Conservation (phyloP, 306 rosid species). For the Prunus kanzakura region DNA sequence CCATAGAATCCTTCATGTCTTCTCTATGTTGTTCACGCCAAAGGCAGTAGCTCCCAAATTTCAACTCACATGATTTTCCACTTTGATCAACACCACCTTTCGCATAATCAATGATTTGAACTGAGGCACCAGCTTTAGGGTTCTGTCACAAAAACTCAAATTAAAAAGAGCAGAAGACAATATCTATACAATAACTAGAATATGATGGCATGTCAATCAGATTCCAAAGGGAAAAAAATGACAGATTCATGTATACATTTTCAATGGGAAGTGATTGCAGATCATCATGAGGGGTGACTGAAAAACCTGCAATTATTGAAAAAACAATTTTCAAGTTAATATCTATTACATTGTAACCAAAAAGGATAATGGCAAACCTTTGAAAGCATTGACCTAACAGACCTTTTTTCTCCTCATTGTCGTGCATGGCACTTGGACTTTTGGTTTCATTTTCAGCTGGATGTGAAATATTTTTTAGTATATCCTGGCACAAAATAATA, state of each 20-base stretch:
- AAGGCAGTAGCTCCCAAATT: constrained; percentile 87
- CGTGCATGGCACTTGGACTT: constrained; percentile 7
- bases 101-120: constrained; percentile 29
- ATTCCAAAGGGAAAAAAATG: constrained; percentile 12
- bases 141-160: constrained; percentile 54
- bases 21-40: constrained; percentile 82
- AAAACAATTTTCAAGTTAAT: constrained; percentile 3
- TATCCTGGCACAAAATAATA: constrained; percentile 54
- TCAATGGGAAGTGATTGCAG: constrained; percentile 36
- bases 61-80: constrained; percentile 71
- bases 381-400: constrained; percentile 14
- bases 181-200: neutral
- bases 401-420: constrained; percentile 45
- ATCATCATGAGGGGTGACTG: constrained; percentile 36
- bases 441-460: constrained; percentile 42
- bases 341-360: neutral
- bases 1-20: constrained; percentile 73
- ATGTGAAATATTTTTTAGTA: constrained; percentile 38
- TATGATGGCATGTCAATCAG: constrained; percentile 10
- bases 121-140: constrained; percentile 29
- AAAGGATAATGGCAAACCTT: constrained; percentile 10
- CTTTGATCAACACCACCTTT: constrained; percentile 49
- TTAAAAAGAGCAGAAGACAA: constrained; percentile 20
- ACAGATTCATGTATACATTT: constrained; percentile 49
- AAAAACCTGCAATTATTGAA: constrained; percentile 42